These are phyloP conservation scores for Fusarium longipes DNA, from an alignment of 2,329 filamentous ascomycete species.

Conservation along the genomic window DNA sequence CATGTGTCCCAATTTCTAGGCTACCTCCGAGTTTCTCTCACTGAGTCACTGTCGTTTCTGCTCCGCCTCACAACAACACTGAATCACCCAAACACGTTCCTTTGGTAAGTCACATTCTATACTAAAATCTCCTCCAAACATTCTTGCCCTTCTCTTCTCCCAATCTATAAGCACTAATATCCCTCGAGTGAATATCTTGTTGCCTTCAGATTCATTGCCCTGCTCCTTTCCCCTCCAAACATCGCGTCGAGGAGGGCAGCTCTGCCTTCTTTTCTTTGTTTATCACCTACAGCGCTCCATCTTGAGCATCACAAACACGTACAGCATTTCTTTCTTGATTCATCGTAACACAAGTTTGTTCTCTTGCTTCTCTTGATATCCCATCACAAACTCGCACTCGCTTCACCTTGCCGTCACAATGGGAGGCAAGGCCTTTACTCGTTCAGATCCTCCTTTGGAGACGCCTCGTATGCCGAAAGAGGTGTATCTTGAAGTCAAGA, in stretches of 20 bases:
- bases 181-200: not conserved
- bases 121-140: not conserved
- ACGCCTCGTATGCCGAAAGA: slow-evolving; percentile 73
- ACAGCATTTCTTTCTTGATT: not conserved
- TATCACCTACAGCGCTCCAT: not conserved
- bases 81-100: not conserved
- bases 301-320: not conserved
- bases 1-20: not conserved
- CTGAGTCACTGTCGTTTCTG: not conserved
- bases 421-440: slow-evolving; percentile 73
- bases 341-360: not conserved
- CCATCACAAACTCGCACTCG: not conserved
- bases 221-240: not conserved
- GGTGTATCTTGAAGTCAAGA: slow-evolving; percentile 66
- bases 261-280: slow-evolving; percentile 1
- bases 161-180: not conserved
- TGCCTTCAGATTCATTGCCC: not conserved
- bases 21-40: not conserved
- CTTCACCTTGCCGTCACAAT: slow-evolving; percentile 54
- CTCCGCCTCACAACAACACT: not conserved
- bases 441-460: slow-evolving; percentile 58
- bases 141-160: not conserved
- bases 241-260: not conserved
- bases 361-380: not conserved
- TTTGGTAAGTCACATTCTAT: not conserved